Percentiles rank a stretch among this genome's conserved stretches.
Evolutionary conservation across 208 protist genomes (phyloP).

Genomic region (Crithidia brevicula): DNA sequence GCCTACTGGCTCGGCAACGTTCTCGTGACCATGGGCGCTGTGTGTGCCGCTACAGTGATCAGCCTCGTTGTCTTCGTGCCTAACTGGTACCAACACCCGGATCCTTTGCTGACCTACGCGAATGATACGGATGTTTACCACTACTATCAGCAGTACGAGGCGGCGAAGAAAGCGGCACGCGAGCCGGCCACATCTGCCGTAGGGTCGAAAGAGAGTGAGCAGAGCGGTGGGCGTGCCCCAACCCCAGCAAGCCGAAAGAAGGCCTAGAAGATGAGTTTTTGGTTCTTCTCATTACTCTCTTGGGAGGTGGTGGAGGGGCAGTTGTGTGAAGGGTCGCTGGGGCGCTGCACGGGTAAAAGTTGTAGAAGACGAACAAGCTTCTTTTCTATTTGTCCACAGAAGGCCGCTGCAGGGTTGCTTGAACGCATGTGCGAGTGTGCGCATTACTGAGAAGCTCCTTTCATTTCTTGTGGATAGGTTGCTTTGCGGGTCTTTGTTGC

Average conservation of each 20-base stretch:
- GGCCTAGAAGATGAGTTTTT: no score
- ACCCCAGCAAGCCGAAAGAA: constrained; percentile 5
- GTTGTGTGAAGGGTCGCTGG: no score
- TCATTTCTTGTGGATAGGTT: no score
- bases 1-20: constrained; percentile 63
- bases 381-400: no score
- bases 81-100: constrained; percentile 78
- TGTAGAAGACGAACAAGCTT: no score
- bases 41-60: constrained; percentile 39
- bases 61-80: constrained; percentile 62
- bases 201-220: background rate
- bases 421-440: no score
- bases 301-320: no score
- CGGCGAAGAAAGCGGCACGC: constrained; percentile 24
- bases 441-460: no score
- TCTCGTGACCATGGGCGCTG: constrained; percentile 47
- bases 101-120: constrained; percentile 61
- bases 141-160: constrained; percentile 64
- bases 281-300: no score
- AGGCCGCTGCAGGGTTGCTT: no score
- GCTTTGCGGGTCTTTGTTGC: no score
- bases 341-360: no score
- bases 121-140: constrained; percentile 54
- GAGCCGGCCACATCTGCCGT: constrained; percentile 1
- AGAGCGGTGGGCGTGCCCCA: background rate